Percentiles rank a stretch among this genome's conserved stretches.
Conservation (phyloP, 78 protist species). For the Ministeria vibrans region DNA sequence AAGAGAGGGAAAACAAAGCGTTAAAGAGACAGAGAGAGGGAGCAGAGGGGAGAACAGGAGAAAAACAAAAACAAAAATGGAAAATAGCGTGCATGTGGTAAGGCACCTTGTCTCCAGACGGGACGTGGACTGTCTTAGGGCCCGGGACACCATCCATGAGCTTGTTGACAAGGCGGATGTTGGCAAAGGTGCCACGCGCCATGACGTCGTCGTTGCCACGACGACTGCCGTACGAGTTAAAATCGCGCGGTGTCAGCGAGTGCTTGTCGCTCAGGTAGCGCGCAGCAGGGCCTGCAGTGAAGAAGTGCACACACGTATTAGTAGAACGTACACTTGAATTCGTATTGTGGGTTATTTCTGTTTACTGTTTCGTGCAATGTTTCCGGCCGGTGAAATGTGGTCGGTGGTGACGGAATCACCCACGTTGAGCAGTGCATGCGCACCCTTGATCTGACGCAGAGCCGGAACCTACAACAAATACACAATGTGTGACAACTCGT, state of each 20-base stretch:
- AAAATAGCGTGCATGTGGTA: background rate
- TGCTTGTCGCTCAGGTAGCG: conserved; percentile 40
- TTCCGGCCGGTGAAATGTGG: conserved; percentile 70
- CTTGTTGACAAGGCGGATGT: conserved; percentile 60
- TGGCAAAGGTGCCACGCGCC: conserved; percentile 83
- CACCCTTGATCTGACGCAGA: conserved; percentile 24
- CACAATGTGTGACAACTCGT: too few species aligned
- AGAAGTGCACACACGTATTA: conserved; percentile 37
- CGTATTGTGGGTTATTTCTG: too few species aligned
- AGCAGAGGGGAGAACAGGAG: too few species aligned
- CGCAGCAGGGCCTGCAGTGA: conserved; percentile 71
- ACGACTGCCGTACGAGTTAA: conserved; percentile 80
- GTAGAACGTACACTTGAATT: too few species aligned
- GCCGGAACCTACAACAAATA: too few species aligned
- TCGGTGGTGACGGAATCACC: conserved; percentile 86
- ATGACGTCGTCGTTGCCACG: conserved; percentile 81
- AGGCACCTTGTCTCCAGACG: background rate
- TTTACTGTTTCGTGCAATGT: conserved; percentile 8
- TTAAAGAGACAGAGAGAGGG: too few species aligned
- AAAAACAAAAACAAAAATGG: background rate
- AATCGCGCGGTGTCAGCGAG: conserved; percentile 60
- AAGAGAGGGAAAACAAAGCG: too few species aligned
- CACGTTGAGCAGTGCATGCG: conserved; percentile 59
- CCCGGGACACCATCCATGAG: background rate
- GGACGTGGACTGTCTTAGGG: background rate